phyloP scores from a whole-genome alignment of 2,329 filamentous ascomycete species.

The Calcarisporium arbuscula region DNA sequence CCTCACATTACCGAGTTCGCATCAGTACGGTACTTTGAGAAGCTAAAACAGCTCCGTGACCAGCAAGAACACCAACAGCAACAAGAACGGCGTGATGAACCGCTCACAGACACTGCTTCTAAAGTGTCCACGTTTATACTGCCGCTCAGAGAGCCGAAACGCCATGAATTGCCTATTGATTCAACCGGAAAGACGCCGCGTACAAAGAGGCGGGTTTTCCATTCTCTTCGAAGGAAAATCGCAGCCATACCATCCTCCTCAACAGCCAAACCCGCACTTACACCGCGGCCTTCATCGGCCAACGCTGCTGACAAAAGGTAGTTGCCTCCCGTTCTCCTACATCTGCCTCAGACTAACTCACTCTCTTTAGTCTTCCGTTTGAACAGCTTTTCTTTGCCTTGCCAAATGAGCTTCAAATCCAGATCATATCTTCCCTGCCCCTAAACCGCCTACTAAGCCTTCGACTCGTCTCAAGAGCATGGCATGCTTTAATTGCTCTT shows the following conservation, averaged over 20 bases:
- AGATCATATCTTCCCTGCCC: slow-evolving; percentile 54
- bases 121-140: slow-evolving; percentile 40
- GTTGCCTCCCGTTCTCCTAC: background rate
- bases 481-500: slow-evolving; percentile 52
- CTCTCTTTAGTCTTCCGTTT: slow-evolving; percentile 37
- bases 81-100: slow-evolving; percentile 24
- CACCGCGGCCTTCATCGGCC: slow-evolving; percentile 17
- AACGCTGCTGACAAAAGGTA: slow-evolving; percentile 28
- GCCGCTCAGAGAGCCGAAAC: slow-evolving; percentile 37
- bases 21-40: slow-evolving; percentile 57
- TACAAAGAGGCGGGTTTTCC: slow-evolving; percentile 36
- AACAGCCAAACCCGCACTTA: slow-evolving; percentile 7
- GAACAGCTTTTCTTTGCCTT: slow-evolving; percentile 52
- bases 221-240: slow-evolving; percentile 30
- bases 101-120: slow-evolving; percentile 13
- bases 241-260: slow-evolving; percentile 8
- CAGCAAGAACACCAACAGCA: slow-evolving; percentile 31
- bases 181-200: slow-evolving; percentile 28
- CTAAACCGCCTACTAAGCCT: slow-evolving; percentile 55
- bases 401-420: slow-evolving; percentile 56
- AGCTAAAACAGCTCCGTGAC: slow-evolving; percentile 49
- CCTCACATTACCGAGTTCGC: slow-evolving; percentile 61
- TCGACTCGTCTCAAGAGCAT: slow-evolving; percentile 50
- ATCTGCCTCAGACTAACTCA: background rate
- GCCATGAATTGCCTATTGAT: slow-evolving; percentile 21